Base-by-base conservation (phyloP, 305 asterid genomes). In the Fraxinus nigra region DNA sequence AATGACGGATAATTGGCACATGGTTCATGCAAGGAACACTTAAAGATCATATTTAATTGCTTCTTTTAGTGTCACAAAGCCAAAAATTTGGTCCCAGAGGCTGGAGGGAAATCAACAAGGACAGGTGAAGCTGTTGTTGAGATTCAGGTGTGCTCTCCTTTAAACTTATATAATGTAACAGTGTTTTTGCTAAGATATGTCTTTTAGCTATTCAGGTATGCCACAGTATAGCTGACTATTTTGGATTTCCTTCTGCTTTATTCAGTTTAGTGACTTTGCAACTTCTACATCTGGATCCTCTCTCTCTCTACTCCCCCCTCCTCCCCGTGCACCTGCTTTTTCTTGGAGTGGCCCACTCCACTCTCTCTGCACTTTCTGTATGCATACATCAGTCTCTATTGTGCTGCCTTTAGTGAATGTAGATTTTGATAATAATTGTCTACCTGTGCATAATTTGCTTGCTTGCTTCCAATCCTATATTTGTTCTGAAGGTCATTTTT, bases 121-220 rank as follows among this genome's bases (percentile, higher is more conserved):
- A 94, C 99, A 7, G 98, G 99, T n/a, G 97, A 97, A 92, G 99
- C 98, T 28, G 99, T 97, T 87, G 98, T 97, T 83, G 98, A 94
- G 78, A 90, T 97, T 85, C 99, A 97, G 99, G 99, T 97, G 88
- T 48, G 30, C 80, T 78, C 85, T 88, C 46, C 18, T 69, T 65
- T 28, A 61, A 65, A 65, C 73, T 24, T 72, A 16, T 34, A 33
- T 72, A n/a, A 5, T 3, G 26, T 32, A 32, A 33, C 14, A 7
- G 11, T 33, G 76, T 69, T 69, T 69, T 56, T 43, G 69, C n/a
- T 69, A 11, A 26, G 73, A 3, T 8, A 9, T 65, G 34, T 65
- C 35, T 28, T 24, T 14, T 70, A 30, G 20, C 43, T 70, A 32
- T 70, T 30, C 75, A 28, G 4, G 75, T 5, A 28, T 65, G 73